phyloP scores from a whole-genome alignment of 225 moss, liverwort and hornwort genomes.

The Pseudoscleropodium purum region DNA sequence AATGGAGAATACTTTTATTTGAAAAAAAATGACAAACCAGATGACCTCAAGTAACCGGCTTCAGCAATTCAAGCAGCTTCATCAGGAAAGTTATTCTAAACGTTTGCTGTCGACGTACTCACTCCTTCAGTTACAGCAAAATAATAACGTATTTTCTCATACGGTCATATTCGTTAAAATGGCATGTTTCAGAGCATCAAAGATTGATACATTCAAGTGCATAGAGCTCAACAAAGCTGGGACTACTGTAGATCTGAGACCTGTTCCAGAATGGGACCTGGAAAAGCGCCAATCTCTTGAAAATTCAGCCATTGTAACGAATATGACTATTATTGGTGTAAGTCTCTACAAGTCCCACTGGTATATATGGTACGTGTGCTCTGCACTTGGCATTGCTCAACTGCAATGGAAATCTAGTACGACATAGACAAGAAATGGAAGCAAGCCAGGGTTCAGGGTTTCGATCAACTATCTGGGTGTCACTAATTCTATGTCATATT shows the following conservation, averaged over 20 bases:
- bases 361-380: background rate
- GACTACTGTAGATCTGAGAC: background rate
- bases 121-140: background rate
- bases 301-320: background rate
- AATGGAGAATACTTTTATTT: background rate
- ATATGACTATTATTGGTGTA: background rate
- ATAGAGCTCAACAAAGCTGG: background rate
- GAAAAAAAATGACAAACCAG: background rate
- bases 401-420: background rate
- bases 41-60: background rate
- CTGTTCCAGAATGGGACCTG: background rate
- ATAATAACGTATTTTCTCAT: background rate
- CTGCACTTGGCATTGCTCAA: background rate
- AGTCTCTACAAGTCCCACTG: background rate
- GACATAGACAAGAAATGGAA: background rate
- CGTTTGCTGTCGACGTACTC: background rate
- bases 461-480: constrained; percentile 25
- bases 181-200: background rate
- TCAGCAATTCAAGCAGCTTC: background rate
- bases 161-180: background rate
- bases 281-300: background rate
- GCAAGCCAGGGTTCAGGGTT: background rate
- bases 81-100: background rate
- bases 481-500: background rate
- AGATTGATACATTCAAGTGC: background rate